Conservation (phyloP, 2,329 filamentous ascomycete species). For the Penicillium sp. region DNA sequence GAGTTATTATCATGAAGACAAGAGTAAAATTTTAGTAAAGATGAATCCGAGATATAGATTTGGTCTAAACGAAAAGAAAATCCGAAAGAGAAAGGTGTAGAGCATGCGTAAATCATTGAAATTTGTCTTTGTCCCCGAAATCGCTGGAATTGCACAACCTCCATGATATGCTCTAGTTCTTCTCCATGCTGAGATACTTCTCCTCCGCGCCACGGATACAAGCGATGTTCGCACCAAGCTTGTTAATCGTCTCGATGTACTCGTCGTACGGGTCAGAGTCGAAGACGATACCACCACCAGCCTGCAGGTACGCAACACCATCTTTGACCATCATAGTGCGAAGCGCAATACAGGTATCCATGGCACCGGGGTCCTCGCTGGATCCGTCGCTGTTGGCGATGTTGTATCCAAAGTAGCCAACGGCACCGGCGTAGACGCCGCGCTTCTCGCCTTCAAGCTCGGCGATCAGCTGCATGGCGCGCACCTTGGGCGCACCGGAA, state of each 20-base stretch:
- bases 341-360: slow-evolving; percentile 83
- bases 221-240: slow-evolving; percentile 83
- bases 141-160: slow-evolving; percentile 1
- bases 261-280: slow-evolving; percentile 90
- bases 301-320: slow-evolving; percentile 85
- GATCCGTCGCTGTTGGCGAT: slow-evolving; percentile 64
- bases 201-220: slow-evolving; percentile 84
- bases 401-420: slow-evolving; percentile 93
- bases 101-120: slow-evolving; percentile 7
- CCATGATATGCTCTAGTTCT: slow-evolving; percentile 17
- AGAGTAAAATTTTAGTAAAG: background rate
- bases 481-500: slow-evolving; percentile 90
- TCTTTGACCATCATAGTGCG: slow-evolving; percentile 95
- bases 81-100: background rate
- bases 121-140: background rate
- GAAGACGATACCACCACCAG: slow-evolving; percentile 84
- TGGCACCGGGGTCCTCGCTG: slow-evolving; percentile 70
- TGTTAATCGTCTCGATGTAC: slow-evolving; percentile 96
- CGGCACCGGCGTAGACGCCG: slow-evolving; percentile 91
- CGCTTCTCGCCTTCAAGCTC: slow-evolving; percentile 93
- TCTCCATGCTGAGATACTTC: slow-evolving; percentile 53
- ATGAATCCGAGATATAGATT: background rate
- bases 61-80: background rate
- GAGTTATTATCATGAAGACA: background rate
- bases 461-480: slow-evolving; percentile 94